These are phyloP conservation scores for Cladosporium colombiae DNA, from an alignment of 2,329 filamentous ascomycete species.

Conservation along the genomic window DNA sequence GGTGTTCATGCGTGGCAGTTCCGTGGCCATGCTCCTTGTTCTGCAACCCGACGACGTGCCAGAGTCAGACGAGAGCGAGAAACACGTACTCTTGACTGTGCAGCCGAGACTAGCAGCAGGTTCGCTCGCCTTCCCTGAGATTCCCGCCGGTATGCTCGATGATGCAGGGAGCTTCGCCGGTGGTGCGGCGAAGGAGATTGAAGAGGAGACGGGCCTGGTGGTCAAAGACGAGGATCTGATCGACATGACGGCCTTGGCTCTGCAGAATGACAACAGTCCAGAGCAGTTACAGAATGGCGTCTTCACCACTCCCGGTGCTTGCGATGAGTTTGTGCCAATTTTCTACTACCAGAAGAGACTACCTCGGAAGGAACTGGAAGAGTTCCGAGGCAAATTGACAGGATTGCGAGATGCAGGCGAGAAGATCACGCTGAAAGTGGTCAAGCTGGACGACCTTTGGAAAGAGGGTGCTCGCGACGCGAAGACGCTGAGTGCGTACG, in stretches of 20 bases:
- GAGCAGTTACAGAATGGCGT: slow-evolving; percentile 51
- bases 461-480: slow-evolving; percentile 56
- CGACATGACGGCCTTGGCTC: slow-evolving; percentile 56
- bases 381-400: slow-evolving; percentile 55
- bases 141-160: slow-evolving; percentile 64
- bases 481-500: slow-evolving; percentile 58
- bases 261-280: slow-evolving; percentile 33
- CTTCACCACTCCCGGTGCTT: slow-evolving; percentile 58
- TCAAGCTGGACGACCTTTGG: slow-evolving; percentile 54
- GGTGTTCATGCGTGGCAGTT: slow-evolving; percentile 61
- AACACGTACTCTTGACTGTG: slow-evolving; percentile 56
- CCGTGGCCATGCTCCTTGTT: slow-evolving; percentile 58
- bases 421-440: slow-evolving; percentile 60
- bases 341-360: slow-evolving; percentile 58
- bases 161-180: slow-evolving; percentile 55
- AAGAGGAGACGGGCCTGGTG: slow-evolving; percentile 58
- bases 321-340: slow-evolving; percentile 61
- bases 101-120: slow-evolving; percentile 60
- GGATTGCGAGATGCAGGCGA: slow-evolving; percentile 58
- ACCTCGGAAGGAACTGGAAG: slow-evolving; percentile 49
- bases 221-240: slow-evolving; percentile 53
- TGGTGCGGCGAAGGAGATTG: slow-evolving; percentile 58
- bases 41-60: slow-evolving; percentile 55
- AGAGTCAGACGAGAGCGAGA: slow-evolving; percentile 44
- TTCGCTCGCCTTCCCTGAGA: slow-evolving; percentile 56